Conservation (phyloP, 805 yeast genomes). For the Dipodascopsis tothii region DNA sequence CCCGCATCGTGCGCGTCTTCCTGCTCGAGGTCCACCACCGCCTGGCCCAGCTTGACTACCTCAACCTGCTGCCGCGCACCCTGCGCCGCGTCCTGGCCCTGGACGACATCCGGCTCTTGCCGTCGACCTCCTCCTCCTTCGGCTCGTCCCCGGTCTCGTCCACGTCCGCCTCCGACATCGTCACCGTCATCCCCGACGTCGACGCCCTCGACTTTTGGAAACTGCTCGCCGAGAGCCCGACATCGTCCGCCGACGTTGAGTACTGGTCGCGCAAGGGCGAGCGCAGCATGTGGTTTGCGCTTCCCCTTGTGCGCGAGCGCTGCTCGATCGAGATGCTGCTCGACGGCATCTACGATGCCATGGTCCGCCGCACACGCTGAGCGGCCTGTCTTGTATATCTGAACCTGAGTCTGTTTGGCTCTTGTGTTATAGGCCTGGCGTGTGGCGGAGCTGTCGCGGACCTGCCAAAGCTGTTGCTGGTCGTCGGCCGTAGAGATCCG, state of each 20-base stretch:
- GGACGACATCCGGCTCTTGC: constrained; percentile 54
- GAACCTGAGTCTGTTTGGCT: too few relatives aligned
- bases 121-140: constrained; percentile 1
- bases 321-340: constrained; percentile 84
- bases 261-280: constrained; percentile 91
- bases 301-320: constrained; percentile 76
- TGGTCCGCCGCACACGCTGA: constrained; percentile 8
- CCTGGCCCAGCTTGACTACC: constrained; percentile 65
- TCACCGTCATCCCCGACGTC: constrained; percentile 80
- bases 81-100: constrained; percentile 75
- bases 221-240: constrained; percentile 59
- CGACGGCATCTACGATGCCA: constrained; percentile 44
- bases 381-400: too few relatives aligned
- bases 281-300: constrained; percentile 84
- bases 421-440: too few relatives aligned
- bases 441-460: too few relatives aligned
- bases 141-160: not conserved
- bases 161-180: constrained; percentile 7
- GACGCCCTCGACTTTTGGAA: constrained; percentile 37
- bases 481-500: too few relatives aligned
- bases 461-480: too few relatives aligned
- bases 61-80: constrained; percentile 65
- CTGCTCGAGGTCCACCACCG: constrained; percentile 74
- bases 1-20: not conserved
- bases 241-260: constrained; percentile 63